A percentile compares a stretch with the other conserved stretches of the same genome.
These are phyloP conservation scores for Cucurbita maxima DNA, from an alignment of 306 rosid genomes.

Conservation along the genomic window DNA sequence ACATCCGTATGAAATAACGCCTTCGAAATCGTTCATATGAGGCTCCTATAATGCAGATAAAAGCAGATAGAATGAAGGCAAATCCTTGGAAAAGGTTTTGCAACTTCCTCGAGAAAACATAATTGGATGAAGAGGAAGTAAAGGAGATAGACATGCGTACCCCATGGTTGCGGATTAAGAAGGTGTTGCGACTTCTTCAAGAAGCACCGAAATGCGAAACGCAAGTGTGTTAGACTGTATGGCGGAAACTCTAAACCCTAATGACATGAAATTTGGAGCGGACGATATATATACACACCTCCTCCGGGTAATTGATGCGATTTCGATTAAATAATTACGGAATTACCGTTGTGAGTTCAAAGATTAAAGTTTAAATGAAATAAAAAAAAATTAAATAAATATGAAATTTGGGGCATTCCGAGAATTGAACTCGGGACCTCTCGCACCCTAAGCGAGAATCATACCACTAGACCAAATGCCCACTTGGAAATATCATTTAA, in stretches of 20 bases:
- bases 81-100: background rate
- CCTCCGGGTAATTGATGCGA: no score
- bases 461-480: background rate
- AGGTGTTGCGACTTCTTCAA: background rate
- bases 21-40: background rate
- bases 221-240: no score
- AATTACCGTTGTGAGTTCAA: background rate
- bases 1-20: background rate
- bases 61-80: background rate
- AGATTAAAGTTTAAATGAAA: no score
- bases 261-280: background rate
- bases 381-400: no score
- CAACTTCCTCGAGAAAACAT: background rate
- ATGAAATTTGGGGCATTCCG: background rate
- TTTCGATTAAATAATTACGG: background rate
- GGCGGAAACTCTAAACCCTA: background rate
- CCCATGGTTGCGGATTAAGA: constrained; percentile 8
- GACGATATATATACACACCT: background rate
- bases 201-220: background rate
- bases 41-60: background rate
- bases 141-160: background rate
- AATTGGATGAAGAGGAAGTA: background rate
- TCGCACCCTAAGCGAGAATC: background rate
- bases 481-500: background rate
- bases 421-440: background rate